Conservation (phyloP, 352 stramenopile species). For the Bremia lactucae region DNA sequence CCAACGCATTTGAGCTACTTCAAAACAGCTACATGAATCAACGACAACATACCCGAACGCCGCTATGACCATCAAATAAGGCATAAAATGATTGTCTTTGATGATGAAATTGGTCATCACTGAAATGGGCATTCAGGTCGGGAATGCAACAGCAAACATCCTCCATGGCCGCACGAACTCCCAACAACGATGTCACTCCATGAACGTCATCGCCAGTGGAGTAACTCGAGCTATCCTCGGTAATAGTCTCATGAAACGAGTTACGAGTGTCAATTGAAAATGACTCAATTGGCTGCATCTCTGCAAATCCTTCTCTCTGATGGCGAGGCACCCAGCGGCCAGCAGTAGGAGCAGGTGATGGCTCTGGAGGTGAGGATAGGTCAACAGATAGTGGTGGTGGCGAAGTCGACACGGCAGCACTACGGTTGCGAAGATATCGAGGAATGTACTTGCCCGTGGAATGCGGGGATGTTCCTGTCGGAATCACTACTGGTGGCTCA, state of each 20-base stretch:
- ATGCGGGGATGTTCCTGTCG: constrained; percentile 48
- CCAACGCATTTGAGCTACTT: not conserved
- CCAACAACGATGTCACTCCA: constrained; percentile 71
- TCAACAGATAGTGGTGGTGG: constrained; percentile 25
- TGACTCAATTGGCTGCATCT: constrained; percentile 36
- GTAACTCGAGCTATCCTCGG: constrained; percentile 61
- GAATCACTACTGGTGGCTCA: constrained; percentile 28
- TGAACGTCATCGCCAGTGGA: constrained; percentile 53
- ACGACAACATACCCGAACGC: constrained; percentile 41
- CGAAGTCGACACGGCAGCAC: constrained; percentile 29
- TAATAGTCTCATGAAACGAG: constrained; percentile 44
- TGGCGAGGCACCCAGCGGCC: constrained; percentile 45
- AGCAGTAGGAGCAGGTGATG: constrained; percentile 23
- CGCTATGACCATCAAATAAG: constrained; percentile 78
- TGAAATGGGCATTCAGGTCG: constrained; percentile 48
- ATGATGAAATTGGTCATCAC: constrained; percentile 20
- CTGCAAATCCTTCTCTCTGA: constrained; percentile 41
- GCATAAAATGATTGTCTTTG: constrained; percentile 65
- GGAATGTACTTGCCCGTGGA: constrained; percentile 59
- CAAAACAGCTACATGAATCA: constrained; percentile 1
- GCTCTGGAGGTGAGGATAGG: constrained; percentile 29
- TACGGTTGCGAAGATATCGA: constrained; percentile 59
- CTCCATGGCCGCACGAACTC: constrained; percentile 65
- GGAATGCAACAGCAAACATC: constrained; percentile 78
- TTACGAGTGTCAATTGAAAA: constrained; percentile 36